Base-by-base conservation (phyloP, 2,329 filamentous ascomycete species). In the Apiospora malaysiana region DNA sequence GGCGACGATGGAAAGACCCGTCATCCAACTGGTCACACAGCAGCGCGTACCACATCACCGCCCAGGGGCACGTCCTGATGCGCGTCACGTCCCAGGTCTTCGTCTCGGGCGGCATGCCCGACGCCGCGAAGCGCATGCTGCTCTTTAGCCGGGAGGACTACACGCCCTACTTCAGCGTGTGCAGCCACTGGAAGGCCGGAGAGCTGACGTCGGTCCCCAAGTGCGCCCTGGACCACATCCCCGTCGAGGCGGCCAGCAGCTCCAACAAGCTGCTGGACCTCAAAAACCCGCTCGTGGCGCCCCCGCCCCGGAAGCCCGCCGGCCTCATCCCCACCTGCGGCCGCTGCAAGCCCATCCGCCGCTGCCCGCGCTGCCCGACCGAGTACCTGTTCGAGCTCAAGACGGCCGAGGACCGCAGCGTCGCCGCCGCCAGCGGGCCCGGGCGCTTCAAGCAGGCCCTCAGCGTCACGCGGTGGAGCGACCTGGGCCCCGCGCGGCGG, bases 311-410 rank as follows among this genome's bases (percentile, higher is more conserved):
- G 16, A 59, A 21, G 27, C 5, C 51, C 6, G 51, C 51, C 16
- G 51, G 51, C 27, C 27, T 59, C 7, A 10, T 59, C 8, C 65
- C 42, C 12, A 67, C 65, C 12, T 67, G 65, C 42, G 42, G 23
- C 65, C 42, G 23, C 65, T 67, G 65, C 65, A 46, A 25, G 65
- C 65, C 65, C 42, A 67, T 67, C 16, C 65, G 65, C 4, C 65
- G 65, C 23, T 67, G 65, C 23, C 27, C 45, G 23, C 14, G 42
- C 42, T 67, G 65, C 45, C 65, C 65, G 14, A 67, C 65, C 23
- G 65, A 67, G 65, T 67, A 67, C 65, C 42, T 67, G 16, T 67
- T 67, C 65, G 65, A 67, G 65, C 65, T 67, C 42, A 67, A 67
- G 65, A 67, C 45, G 65, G 42, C 65, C 65, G 65, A 67, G 65